A percentile compares a stretch with the other conserved stretches of the same genome.
These are phyloP conservation scores for Pseudocercospora fuligena DNA, from an alignment of 2,329 filamentous ascomycete species.

Conservation along the genomic window DNA sequence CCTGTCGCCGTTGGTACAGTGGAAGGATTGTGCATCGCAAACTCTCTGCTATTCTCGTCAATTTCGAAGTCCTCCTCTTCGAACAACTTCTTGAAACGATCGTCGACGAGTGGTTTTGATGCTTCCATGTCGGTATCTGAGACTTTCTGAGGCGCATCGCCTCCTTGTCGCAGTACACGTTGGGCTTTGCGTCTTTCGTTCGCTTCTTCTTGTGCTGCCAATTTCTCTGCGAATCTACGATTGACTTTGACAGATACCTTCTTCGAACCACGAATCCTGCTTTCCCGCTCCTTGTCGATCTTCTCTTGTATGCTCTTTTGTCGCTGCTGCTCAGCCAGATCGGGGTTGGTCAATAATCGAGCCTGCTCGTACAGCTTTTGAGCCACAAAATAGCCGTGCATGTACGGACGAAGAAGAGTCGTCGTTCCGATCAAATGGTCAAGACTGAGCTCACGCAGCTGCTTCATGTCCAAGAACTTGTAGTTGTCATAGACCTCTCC, in stretches of 20 bases:
- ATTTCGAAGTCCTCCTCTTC: slow-evolving; percentile 92
- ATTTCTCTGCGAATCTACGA: slow-evolving; percentile 67
- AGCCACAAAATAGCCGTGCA: slow-evolving; percentile 98
- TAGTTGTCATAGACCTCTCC: slow-evolving; percentile 97
- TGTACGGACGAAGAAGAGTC: slow-evolving; percentile 88
- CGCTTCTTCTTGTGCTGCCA: slow-evolving; percentile 73
- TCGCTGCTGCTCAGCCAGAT: slow-evolving; percentile 89
- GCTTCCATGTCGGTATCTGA: slow-evolving; percentile 31
- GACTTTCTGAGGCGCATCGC: slow-evolving; percentile 61
- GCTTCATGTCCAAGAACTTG: slow-evolving; percentile 91
- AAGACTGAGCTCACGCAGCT: slow-evolving; percentile 83
- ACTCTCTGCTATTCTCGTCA: slow-evolving; percentile 87
- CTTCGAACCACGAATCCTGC: slow-evolving; percentile 89
- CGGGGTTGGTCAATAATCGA: slow-evolving; percentile 87
- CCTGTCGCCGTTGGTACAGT: slow-evolving; percentile 55
- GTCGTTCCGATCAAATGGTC: slow-evolving; percentile 90
- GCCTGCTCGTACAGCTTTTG: slow-evolving; percentile 96
- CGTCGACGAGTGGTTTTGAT: slow-evolving; percentile 67
- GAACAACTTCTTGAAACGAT: slow-evolving; percentile 86
- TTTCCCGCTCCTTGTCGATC: slow-evolving; percentile 96
- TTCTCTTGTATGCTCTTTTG: slow-evolving; percentile 91
- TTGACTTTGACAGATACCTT: slow-evolving; percentile 93
- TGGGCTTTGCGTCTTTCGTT: slow-evolving; percentile 53
- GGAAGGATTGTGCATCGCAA: slow-evolving; percentile 86
- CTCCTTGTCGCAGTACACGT: slow-evolving; percentile 62